Base-by-base conservation (phyloP, 2,329 filamentous ascomycete species). In the Hortaea werneckii region DNA sequence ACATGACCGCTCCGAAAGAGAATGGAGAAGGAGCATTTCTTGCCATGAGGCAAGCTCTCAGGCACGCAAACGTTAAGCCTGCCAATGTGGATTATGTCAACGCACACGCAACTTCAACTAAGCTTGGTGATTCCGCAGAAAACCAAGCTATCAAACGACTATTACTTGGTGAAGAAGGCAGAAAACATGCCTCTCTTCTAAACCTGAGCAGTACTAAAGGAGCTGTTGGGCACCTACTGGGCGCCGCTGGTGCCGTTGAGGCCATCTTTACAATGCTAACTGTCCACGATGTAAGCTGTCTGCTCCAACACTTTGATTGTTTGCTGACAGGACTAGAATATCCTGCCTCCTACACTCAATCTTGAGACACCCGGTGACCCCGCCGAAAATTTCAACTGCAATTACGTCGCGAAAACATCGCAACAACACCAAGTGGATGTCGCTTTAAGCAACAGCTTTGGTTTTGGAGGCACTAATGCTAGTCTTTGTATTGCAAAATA, bases 401-500 rank as follows among this genome's bases (percentile, higher is more conserved):
- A 96, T 61, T 90, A 95, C 64, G 81, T 95, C 3, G 79, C 88
- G 0, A 72, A 80, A 4, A 61, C 71, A 40, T 75, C 87, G 0
- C 89, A 95, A 65, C 65, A 83, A 43, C 81, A 79, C 53, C 62
- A 72, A 2, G 78, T 96, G 8, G 70, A 79, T 47, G 82, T 90
- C 20, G 86, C 85, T 5, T 58, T 98, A 47, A 92, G 87, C 3
- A 98, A 98, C 60, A 96, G 90, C 63, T 98, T 98, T 68, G 92
- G 92, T 0, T 98, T 98, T 69, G 92, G 92, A 8, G 92, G 92
- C 11, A 96, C 90, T 1, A 98, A 98, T 68, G 89, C 90, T 37
- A 88, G 81, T 44, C 70, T 98, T 34, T 88, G 88, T 43, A 90
- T 96, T 58, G 75, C 75, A 6, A 75, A 70, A 44, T 55, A 54